Conservation (phyloP, 1,139 yeast species). For the Pichiaceae sp. region DNA sequence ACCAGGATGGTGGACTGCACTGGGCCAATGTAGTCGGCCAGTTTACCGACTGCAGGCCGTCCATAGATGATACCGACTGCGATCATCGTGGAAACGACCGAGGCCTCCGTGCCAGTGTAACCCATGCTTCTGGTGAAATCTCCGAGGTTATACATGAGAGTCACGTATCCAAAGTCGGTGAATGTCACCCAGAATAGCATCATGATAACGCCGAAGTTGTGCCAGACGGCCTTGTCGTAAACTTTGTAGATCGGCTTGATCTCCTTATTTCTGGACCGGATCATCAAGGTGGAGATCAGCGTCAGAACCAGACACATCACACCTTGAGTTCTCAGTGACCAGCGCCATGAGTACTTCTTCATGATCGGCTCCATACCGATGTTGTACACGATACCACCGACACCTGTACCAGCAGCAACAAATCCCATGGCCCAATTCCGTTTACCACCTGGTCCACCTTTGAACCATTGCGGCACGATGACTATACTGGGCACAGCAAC, state of each 20-base stretch:
- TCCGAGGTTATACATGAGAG: slow-evolving; percentile 35
- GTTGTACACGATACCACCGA: slow-evolving; percentile 56
- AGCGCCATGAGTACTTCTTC: slow-evolving; percentile 40
- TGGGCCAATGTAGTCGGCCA: slow-evolving; percentile 33
- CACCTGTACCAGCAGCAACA: slow-evolving; percentile 55
- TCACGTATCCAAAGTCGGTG: slow-evolving; percentile 39
- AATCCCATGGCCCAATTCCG: slow-evolving; percentile 56
- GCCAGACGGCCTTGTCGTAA: slow-evolving; percentile 26
- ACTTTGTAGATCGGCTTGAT: slow-evolving; percentile 31
- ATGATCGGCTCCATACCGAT: slow-evolving; percentile 40
- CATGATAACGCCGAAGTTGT: slow-evolving; percentile 28
- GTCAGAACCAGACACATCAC: slow-evolving; percentile 38
- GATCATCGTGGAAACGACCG: slow-evolving; percentile 37
- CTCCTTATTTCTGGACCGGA: slow-evolving; percentile 20
- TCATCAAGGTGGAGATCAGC: slow-evolving; percentile 20
- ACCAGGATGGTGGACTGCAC: slow-evolving; percentile 28
- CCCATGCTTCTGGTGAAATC: slow-evolving; percentile 39
- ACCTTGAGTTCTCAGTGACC: slow-evolving; percentile 52
- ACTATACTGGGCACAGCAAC: slow-evolving; percentile 46
- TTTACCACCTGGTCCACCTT: slow-evolving; percentile 16
- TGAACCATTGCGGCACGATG: slow-evolving; percentile 57
- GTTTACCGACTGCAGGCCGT: slow-evolving; percentile 32
- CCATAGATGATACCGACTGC: slow-evolving; percentile 36
- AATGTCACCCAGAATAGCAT: slow-evolving; percentile 27
- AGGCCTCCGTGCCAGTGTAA: slow-evolving; percentile 32